Evolutionary conservation across 192 early-diverging fungal species (phyloP), one percentile per base, ranked within the genome.

Genomic region (Podila epicladia): DNA sequence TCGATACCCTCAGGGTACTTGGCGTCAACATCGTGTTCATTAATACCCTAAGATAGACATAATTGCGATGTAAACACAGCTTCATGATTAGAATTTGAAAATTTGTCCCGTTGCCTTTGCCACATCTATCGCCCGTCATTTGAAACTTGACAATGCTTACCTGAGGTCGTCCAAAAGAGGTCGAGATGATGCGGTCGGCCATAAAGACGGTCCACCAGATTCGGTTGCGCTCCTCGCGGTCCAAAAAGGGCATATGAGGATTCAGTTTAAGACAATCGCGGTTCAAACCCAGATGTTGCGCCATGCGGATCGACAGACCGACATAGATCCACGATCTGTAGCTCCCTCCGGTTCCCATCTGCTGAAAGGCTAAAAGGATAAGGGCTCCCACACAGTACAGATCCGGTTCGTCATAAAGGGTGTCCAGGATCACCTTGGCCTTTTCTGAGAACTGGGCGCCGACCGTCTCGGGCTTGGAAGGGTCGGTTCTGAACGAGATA

Each of bases 201-300:
- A 93, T 87, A 38, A 92, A 94, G 67, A 92, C 93, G 19, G 89
- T 86, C 94, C 94, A 95, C 88, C 92, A 95, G 5, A 91, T 88
- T 31, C 92, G 86, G 61, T 88, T 89, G 28, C 92, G 87, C 13
- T 83, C 82, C 74, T 90, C 89, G n/a, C 77, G 82, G 63, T 90
- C 87, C 19, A 86, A 41, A 2, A 58, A 57, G 19, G 70, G 63
- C 58, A 82, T 67, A 15, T 82, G 72, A 17, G 85, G 69, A 45
- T 83, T 74, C 71, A 87, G 84, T 35, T 84, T 73, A 5, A 72
- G 62, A 45, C 82, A 85, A 28, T 85, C 78, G 24, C 89, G 84
- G 76, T 90, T 84, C n/a, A 90, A 58, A 1, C 89, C 89, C 26
- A 90, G 51, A 55, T 90, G 87, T 68, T 90, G 89, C 17, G 89